Evolutionary conservation across 1,284 basidiomycete species (phyloP).

Genomic region (Fomitiporia mediterranea): DNA sequence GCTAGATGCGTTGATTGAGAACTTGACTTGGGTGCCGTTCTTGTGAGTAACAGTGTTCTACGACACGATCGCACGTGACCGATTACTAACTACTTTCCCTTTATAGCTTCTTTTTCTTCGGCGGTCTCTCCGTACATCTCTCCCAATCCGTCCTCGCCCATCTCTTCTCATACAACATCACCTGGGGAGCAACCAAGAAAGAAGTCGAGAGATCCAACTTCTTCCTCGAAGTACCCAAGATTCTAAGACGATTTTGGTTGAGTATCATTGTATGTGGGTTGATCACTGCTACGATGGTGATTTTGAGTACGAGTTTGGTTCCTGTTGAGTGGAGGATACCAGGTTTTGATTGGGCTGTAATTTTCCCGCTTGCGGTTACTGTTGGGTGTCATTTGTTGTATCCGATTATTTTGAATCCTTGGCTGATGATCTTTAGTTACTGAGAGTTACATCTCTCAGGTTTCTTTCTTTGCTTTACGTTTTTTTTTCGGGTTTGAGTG

Average conservation of each 20-base stretch:
- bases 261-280: slow-evolving; percentile 52
- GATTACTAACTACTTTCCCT: slow-evolving; percentile 17
- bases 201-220: slow-evolving; percentile 81
- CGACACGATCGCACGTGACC: no score
- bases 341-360: slow-evolving; percentile 60
- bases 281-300: slow-evolving; percentile 45
- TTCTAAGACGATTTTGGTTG: slow-evolving; percentile 68
- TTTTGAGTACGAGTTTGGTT: slow-evolving; percentile 48
- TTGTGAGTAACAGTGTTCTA: slow-evolving; percentile 48
- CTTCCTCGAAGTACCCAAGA: slow-evolving; percentile 82
- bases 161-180: slow-evolving; percentile 79
- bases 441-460: no score
- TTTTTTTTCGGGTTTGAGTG: no score
- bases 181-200: slow-evolving; percentile 75
- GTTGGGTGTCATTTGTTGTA: slow-evolving; percentile 62
- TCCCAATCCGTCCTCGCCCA: slow-evolving; percentile 74
- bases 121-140: slow-evolving; percentile 71
- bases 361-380: slow-evolving; percentile 62
- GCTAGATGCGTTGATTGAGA: slow-evolving; percentile 52
- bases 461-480: no score
- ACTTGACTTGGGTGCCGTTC: slow-evolving; percentile 73
- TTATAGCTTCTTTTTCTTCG: slow-evolving; percentile 79
- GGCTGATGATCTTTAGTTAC: slow-evolving; percentile 68
- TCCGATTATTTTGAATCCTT: slow-evolving; percentile 75
- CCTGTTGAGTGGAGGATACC: slow-evolving; percentile 60